A percentile compares a stretch with the other conserved stretches of the same genome.
These are phyloP conservation scores for Macrolepiota albuminosa DNA, from an alignment of 768 basidiomycete genomes.

Conservation along the genomic window DNA sequence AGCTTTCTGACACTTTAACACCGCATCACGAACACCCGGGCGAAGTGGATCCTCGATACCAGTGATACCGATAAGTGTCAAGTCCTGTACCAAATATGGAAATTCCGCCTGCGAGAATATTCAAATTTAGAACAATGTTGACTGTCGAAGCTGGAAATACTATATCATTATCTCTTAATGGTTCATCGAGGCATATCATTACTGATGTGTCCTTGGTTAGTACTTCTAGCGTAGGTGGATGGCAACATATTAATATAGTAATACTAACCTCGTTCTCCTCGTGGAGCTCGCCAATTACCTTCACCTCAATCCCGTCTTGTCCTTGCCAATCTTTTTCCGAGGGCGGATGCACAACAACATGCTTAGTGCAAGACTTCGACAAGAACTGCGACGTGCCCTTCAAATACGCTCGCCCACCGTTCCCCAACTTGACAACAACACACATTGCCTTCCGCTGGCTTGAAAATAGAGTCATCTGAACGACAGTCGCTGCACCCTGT, in stretches of 20 bases:
- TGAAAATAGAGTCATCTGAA: conserved; percentile 93
- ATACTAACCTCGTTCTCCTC: conserved; percentile 29
- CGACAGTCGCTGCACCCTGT: conserved; percentile 55
- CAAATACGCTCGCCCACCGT: conserved; percentile 61
- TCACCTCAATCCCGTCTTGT: conserved; percentile 41
- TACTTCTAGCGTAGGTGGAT: too few relatives aligned
- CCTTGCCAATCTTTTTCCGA: conserved; percentile 8
- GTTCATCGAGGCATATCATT: too few relatives aligned
- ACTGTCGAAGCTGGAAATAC: too few relatives aligned
- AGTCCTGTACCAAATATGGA: conserved; percentile 49
- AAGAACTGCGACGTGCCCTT: conserved; percentile 97
- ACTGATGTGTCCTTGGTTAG: too few relatives aligned
- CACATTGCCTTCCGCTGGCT: conserved; percentile 95
- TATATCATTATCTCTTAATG: too few relatives aligned
- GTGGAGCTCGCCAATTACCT: conserved; percentile 58
- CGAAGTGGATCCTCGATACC: conserved; percentile 98
- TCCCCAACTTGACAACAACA: conserved; percentile 63
- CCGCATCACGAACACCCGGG: conserved; percentile 68
- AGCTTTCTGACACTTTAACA: conserved; percentile 80
- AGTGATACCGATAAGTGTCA: conserved; percentile 85
- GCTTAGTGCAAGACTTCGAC: conserved; percentile 64
- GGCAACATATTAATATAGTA: too few relatives aligned
- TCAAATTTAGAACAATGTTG: too few relatives aligned
- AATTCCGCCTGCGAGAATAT: too few relatives aligned
- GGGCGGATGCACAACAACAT: conserved; percentile 62